phyloP scores from a whole-genome alignment of 192 early-diverging fungal species.

The Umbelopsis sp. region DNA sequence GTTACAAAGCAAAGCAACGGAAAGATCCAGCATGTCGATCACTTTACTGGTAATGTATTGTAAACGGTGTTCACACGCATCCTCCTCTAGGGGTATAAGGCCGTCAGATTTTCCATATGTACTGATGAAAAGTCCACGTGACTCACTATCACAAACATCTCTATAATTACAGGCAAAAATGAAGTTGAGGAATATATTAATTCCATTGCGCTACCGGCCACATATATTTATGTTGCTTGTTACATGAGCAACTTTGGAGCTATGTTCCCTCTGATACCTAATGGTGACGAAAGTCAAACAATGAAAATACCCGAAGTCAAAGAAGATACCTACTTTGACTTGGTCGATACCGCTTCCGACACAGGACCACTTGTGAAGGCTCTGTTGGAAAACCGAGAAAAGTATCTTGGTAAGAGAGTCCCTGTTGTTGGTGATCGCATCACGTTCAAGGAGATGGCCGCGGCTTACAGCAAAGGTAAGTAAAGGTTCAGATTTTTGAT shows the following conservation, averaged over 20 bases:
- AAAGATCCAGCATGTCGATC: neutral
- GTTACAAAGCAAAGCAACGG: neutral
- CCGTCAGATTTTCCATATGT: neutral
- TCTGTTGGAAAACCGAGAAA: neutral
- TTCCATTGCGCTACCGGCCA: neutral
- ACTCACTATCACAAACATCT: neutral
- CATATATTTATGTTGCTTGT: slow-evolving; percentile 5
- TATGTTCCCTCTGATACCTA: neutral
- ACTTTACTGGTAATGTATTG: slow-evolving; percentile 2
- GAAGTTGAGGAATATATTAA: slow-evolving; percentile 5
- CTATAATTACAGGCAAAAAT: neutral
- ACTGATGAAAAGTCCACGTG: neutral
- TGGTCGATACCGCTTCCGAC: neutral
- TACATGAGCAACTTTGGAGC: slow-evolving; percentile 9
- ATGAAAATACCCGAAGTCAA: neutral
- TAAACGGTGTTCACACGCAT: neutral
- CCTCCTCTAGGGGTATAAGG: neutral
- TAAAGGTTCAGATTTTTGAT: too few species aligned
- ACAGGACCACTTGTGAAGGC: neutral
- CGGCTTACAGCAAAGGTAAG: neutral
- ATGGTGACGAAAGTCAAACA: neutral
- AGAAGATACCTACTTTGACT: neutral
- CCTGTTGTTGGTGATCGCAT: slow-evolving; percentile 15
- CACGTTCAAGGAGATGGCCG: neutral
- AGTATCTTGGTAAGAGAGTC: neutral